phyloP scores from a whole-genome alignment of 2,329 filamentous ascomycete genomes.

The Aspergillus sp. region DNA sequence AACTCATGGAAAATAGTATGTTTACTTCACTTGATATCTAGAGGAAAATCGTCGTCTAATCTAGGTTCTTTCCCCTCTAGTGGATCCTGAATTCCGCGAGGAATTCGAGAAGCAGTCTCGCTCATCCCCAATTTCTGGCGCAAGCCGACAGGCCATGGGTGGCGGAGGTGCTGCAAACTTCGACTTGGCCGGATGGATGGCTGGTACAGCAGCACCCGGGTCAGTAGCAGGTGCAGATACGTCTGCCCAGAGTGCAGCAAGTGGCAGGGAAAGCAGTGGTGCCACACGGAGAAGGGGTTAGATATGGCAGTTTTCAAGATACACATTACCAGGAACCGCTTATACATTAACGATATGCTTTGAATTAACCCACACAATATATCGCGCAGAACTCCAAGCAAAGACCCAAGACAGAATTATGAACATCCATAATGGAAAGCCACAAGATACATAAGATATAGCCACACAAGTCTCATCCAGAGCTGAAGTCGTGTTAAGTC shows the following conservation, averaged over 20 bases:
- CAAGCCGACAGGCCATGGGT: constrained; percentile 56
- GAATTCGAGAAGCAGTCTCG: constrained; percentile 91
- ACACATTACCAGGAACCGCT: constrained; percentile 1
- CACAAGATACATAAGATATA: not conserved
- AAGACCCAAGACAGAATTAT: too few species aligned
- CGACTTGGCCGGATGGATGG: constrained; percentile 65
- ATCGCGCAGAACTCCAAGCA: too few species aligned
- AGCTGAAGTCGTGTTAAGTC: not conserved
- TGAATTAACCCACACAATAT: too few species aligned
- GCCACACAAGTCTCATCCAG: not conserved
- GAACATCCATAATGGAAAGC: not conserved
- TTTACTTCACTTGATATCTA: constrained; percentile 19
- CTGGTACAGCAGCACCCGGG: constrained; percentile 43
- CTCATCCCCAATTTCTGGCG: constrained; percentile 60
- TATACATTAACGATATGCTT: too few species aligned
- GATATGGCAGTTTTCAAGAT: constrained; percentile 5
- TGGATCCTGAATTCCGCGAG: constrained; percentile 93
- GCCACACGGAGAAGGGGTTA: constrained; percentile 24
- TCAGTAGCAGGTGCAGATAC: constrained; percentile 16
- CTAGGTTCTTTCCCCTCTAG: constrained; percentile 41
- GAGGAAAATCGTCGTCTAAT: not conserved
- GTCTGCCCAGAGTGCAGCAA: constrained; percentile 15
- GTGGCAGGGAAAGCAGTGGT: constrained; percentile 22
- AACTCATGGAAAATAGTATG: constrained; percentile 92
- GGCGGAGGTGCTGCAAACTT: constrained; percentile 55